Conservation (phyloP, 2,329 filamentous ascomycete genomes). For the Sporothrix luriei region DNA sequence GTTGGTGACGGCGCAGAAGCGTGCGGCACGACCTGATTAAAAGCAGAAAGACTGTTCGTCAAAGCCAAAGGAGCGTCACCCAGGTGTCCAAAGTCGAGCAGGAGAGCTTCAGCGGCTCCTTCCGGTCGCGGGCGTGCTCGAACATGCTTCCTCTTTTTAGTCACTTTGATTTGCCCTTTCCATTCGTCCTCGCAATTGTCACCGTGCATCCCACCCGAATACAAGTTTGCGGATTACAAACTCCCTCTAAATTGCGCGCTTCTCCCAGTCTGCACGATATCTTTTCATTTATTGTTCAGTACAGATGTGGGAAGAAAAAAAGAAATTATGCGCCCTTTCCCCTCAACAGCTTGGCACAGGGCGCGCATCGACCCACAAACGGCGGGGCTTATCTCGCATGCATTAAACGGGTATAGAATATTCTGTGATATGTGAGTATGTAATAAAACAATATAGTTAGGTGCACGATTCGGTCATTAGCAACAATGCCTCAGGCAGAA, state of each 20-base stretch:
- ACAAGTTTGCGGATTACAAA: background rate
- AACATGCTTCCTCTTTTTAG: background rate
- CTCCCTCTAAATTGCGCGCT: too few relatives aligned
- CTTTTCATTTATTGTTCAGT: background rate
- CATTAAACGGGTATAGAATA: background rate
- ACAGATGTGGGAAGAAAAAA: too few relatives aligned
- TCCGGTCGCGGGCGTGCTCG: background rate
- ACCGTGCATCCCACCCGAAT: too few relatives aligned
- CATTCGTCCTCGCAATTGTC: too few relatives aligned
- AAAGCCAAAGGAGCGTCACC: background rate
- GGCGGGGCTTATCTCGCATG: conserved; percentile 12
- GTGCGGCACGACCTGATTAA: conserved; percentile 19
- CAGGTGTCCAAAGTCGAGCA: background rate
- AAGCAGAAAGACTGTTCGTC: conserved; percentile 8
- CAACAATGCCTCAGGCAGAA: conserved; percentile 30
- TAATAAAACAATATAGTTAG: background rate
- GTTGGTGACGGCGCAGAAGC: conserved; percentile 10
- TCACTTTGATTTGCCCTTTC: background rate
- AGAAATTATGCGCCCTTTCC: background rate
- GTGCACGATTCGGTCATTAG: background rate
- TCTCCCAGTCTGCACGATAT: background rate
- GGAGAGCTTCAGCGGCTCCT: background rate
- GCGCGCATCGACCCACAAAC: conserved; percentile 2
- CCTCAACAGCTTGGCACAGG: conserved; percentile 6
- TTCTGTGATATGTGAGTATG: background rate